phyloP scores from a whole-genome alignment of 331 rosid genomes.

The Malus hybrid region DNA sequence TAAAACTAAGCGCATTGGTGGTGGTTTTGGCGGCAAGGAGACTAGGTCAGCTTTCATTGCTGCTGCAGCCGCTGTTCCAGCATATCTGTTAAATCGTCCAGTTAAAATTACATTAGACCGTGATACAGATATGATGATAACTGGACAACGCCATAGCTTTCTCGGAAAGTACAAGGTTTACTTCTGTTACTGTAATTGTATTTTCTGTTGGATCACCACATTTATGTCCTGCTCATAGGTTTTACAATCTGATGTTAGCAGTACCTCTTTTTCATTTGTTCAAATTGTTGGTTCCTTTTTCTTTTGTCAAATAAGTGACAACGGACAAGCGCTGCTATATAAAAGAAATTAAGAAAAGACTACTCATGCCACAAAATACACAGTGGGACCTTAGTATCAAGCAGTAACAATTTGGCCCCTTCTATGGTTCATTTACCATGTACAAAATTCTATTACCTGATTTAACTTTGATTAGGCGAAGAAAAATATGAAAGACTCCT shows the following conservation, averaged over 20 bases:
- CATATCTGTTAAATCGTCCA: constrained; percentile 69
- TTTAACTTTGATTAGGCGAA: not conserved
- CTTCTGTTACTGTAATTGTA: constrained; percentile 10
- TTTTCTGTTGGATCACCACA: not conserved
- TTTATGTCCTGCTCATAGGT: not conserved
- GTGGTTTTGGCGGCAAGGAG: constrained; percentile 99
- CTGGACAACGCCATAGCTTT: constrained; percentile 97
- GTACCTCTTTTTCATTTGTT: not conserved
- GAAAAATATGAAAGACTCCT: not conserved
- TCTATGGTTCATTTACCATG: not conserved
- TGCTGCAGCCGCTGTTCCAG: constrained; percentile 87
- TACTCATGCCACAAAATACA: not conserved
- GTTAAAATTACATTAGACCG: constrained; percentile 85
- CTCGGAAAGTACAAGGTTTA: constrained; percentile 88
- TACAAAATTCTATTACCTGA: not conserved
- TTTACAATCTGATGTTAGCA: not conserved
- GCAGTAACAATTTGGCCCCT: not conserved
- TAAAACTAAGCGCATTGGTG: constrained; percentile 93
- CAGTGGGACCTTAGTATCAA: not conserved
- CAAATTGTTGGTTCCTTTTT: not conserved
- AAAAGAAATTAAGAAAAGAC: not conserved
- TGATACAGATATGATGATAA: constrained; percentile 84
- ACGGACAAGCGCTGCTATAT: not conserved
- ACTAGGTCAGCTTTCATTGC: constrained; percentile 79
- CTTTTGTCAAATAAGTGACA: not conserved